phyloP scores from a whole-genome alignment of 306 rosid genomes.

The Astragalus membranaceus region DNA sequence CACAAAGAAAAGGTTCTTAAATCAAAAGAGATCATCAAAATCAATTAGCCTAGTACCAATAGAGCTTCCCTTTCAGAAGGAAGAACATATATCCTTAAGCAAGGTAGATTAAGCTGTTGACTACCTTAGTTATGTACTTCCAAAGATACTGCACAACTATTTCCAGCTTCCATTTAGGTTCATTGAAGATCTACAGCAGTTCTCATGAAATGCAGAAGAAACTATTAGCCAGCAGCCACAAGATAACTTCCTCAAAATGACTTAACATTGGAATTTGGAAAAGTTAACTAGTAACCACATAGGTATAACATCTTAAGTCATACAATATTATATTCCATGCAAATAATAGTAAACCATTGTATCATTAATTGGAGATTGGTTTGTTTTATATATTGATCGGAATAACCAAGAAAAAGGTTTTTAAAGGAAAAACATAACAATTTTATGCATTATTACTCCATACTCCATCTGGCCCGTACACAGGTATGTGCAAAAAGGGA shows the following conservation, averaged over 20 bases:
- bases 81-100: not conserved
- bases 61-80: not conserved
- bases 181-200: conserved; percentile 46
- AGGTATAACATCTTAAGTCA: not conserved
- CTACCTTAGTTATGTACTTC: conserved; percentile 77
- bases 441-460: not conserved
- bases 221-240: not conserved
- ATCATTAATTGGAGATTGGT: not conserved
- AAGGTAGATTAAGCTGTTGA: not conserved
- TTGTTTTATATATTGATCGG: conserved; percentile 1
- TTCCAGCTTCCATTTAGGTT: conserved; percentile 83
- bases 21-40: conserved; percentile 11
- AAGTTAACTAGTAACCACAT: not conserved
- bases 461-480: not conserved
- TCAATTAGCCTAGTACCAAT: not conserved
- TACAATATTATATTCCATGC: not conserved
- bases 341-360: not conserved
- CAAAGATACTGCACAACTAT: conserved; percentile 60
- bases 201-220: conserved; percentile 23
- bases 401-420: not conserved
- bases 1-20: not conserved
- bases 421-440: not conserved
- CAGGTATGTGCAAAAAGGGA: not conserved
- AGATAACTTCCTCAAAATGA: conserved; percentile 4
- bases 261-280: conserved; percentile 2